phyloP scores from a whole-genome alignment of 306 rosid species.

The Gillenia trifoliata region DNA sequence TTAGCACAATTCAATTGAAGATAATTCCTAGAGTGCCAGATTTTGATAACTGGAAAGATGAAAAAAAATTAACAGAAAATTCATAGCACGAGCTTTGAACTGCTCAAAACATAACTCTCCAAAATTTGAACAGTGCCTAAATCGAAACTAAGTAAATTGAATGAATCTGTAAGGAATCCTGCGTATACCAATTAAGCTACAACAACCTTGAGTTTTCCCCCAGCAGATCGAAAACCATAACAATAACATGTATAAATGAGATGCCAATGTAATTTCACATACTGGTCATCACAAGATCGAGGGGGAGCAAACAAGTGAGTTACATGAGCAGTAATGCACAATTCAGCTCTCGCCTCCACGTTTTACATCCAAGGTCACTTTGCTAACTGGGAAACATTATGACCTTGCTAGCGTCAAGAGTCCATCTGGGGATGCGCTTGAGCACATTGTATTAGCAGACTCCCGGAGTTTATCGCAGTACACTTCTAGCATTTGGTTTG shows the following conservation, averaged over 20 bases:
- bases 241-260: background rate
- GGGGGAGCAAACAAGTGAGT: slow-evolving; percentile 2
- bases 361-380: slow-evolving; percentile 14
- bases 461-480: slow-evolving; percentile 24
- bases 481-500: slow-evolving; percentile 57
- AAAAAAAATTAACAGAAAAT: background rate
- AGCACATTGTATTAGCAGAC: background rate
- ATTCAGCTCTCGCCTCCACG: slow-evolving; percentile 2
- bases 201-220: slow-evolving; percentile 16
- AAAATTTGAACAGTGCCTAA: slow-evolving; percentile 10
- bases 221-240: background rate
- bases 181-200: background rate
- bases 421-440: background rate
- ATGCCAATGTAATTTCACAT: background rate
- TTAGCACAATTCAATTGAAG: background rate
- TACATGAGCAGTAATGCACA: slow-evolving; percentile 3
- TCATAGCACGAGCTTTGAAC: background rate
- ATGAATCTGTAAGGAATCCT: slow-evolving; percentile 1
- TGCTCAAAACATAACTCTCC: slow-evolving; percentile 14
- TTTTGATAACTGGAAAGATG: background rate
- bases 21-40: background rate
- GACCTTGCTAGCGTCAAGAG: slow-evolving; percentile 7
- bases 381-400: slow-evolving; percentile 1
- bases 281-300: background rate
- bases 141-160: background rate